Conservation (phyloP, 2,329 filamentous ascomycete genomes). For the Hawksworthiomyces lignivorus region DNA sequence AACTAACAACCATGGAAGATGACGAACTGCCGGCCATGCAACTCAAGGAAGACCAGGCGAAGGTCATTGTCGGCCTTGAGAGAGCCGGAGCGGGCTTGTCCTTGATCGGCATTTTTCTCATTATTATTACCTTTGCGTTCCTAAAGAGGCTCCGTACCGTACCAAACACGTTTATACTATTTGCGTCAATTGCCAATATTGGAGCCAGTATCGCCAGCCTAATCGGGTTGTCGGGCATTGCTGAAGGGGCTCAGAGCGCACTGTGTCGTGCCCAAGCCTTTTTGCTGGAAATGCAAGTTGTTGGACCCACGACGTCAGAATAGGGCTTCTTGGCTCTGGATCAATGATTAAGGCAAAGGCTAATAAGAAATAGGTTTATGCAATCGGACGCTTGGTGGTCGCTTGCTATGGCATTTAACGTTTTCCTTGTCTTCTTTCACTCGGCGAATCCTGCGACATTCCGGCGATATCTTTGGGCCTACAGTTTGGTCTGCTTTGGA, state of each 20-base stretch:
- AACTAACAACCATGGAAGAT: slow-evolving; percentile 4
- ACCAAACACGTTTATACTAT: slow-evolving; percentile 55
- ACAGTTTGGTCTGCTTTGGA: slow-evolving; percentile 64
- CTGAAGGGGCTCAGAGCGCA: slow-evolving; percentile 40
- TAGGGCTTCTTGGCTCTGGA: too few species aligned
- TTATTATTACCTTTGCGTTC: slow-evolving; percentile 44
- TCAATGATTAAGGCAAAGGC: neutral
- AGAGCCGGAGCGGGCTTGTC: slow-evolving; percentile 47
- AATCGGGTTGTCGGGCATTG: slow-evolving; percentile 60
- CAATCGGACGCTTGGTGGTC: slow-evolving; percentile 71
- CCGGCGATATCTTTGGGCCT: slow-evolving; percentile 63
- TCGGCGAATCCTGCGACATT: slow-evolving; percentile 59
- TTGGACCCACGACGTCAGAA: too few species aligned
- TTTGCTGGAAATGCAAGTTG: slow-evolving; percentile 59
- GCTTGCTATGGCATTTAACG: slow-evolving; percentile 75
- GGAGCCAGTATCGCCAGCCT: slow-evolving; percentile 58
- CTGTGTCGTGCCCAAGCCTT: slow-evolving; percentile 57
- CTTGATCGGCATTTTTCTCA: slow-evolving; percentile 40
- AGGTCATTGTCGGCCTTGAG: slow-evolving; percentile 40
- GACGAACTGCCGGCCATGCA: slow-evolving; percentile 11
- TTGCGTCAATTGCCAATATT: slow-evolving; percentile 52
- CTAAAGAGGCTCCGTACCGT: slow-evolving; percentile 49
- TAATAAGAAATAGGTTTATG: slow-evolving; percentile 56
- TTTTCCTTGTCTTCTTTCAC: slow-evolving; percentile 62
- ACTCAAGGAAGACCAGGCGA: slow-evolving; percentile 29